These are phyloP conservation scores for Zymoseptoria pseudotritici DNA, from an alignment of 2,329 filamentous ascomycete genomes.

Conservation along the genomic window DNA sequence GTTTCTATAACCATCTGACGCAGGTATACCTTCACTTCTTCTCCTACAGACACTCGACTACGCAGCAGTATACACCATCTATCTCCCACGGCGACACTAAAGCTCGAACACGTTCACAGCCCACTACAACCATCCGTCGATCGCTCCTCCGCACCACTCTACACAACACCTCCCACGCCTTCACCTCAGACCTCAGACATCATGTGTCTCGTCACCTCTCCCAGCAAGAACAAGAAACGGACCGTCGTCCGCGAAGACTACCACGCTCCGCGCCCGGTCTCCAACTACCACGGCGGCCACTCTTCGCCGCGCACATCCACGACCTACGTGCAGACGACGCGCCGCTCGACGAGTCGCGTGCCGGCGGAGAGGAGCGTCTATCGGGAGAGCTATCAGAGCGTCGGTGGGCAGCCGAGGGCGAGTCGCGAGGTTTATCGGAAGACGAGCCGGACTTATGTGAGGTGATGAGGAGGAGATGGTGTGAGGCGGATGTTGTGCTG, in stretches of 20 bases:
- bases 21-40: neutral
- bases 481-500: too few species aligned
- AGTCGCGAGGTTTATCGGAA: slow-evolving; percentile 18
- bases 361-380: slow-evolving; percentile 19
- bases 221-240: slow-evolving; percentile 7
- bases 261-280: slow-evolving; percentile 25
- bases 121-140: neutral
- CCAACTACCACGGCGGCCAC: slow-evolving; percentile 25
- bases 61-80: too few species aligned
- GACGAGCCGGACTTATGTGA: slow-evolving; percentile 23
- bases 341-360: slow-evolving; percentile 12
- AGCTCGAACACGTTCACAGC: neutral
- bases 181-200: neutral
- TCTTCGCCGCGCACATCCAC: slow-evolving; percentile 3
- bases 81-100: too few species aligned
- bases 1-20: neutral
- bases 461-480: too few species aligned
- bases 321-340: slow-evolving; percentile 12
- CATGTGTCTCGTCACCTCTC: slow-evolving; percentile 27
- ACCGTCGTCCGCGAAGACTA: slow-evolving; percentile 16
- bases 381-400: slow-evolving; percentile 15
- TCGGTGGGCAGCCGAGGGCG: slow-evolving; percentile 6
- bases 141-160: too few species aligned
- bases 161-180: neutral
- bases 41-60: too few species aligned